These are phyloP conservation scores for Trametes gibbosa DNA, from an alignment of 768 basidiomycete genomes.

Conservation along the genomic window DNA sequence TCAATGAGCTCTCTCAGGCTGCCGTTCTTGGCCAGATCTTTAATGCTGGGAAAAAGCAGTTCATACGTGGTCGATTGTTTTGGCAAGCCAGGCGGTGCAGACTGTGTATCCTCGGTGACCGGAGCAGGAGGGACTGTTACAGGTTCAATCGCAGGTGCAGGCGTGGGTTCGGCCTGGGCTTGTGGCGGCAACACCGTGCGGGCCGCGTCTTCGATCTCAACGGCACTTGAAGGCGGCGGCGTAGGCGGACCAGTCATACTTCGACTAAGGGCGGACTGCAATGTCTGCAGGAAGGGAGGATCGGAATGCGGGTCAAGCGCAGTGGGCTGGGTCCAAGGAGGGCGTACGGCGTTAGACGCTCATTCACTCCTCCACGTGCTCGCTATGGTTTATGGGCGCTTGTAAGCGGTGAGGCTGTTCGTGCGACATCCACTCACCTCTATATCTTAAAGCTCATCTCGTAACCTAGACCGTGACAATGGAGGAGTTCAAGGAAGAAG, in stretches of 20 bases:
- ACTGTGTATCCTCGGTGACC: neutral
- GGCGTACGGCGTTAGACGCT: neutral
- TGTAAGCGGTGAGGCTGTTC: neutral
- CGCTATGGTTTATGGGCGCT: neutral
- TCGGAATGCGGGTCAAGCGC: neutral
- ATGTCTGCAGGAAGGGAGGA: neutral
- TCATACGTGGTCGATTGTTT: constrained; percentile 34
- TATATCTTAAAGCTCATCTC: neutral
- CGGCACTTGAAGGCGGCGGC: constrained; percentile 56
- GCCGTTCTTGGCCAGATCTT: constrained; percentile 42
- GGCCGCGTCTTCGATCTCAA: constrained; percentile 54
- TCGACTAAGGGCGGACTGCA: too few relatives aligned
- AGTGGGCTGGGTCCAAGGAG: too few relatives aligned
- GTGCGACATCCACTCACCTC: neutral
- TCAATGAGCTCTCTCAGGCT: constrained; percentile 43
- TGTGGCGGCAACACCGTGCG: constrained; percentile 18
- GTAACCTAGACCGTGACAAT: constrained; percentile 30
- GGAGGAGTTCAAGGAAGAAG: constrained; percentile 51
- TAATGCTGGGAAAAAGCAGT: constrained; percentile 42
- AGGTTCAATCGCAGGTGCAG: constrained; percentile 8
- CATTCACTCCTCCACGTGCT: neutral
- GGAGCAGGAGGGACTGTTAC: constrained; percentile 1
- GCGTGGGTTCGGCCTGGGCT: neutral
- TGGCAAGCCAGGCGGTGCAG: neutral
- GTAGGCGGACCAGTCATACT: constrained; percentile 63